Conservation (phyloP, 306 rosid genomes). For the Begonia loranthoides region DNA sequence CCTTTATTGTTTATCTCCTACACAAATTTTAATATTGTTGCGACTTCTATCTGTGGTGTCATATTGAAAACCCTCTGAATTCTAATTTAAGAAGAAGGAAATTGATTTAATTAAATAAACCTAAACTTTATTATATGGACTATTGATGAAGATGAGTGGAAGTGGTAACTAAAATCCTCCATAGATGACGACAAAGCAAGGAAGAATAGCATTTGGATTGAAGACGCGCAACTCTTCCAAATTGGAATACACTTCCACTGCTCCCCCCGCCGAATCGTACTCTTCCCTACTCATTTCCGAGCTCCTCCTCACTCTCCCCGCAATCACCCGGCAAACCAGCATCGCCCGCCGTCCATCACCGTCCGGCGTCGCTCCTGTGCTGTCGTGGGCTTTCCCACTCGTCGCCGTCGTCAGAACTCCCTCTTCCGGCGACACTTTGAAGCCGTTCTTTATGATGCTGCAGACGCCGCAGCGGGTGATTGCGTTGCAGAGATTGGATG, state of each 20-base stretch:
- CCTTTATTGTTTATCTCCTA: too few species aligned
- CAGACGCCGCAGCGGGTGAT: conserved; percentile 57
- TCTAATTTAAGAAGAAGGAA: too few species aligned
- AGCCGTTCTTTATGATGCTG: conserved; percentile 63
- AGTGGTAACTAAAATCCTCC: conserved; percentile 28
- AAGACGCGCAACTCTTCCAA: conserved; percentile 78
- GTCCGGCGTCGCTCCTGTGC: conserved; percentile 19
- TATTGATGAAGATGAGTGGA: too few species aligned
- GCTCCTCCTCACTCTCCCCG: conserved; percentile 90
- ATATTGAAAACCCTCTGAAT: too few species aligned
- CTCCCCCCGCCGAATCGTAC: conserved; percentile 65
- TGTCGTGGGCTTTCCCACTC: conserved; percentile 88
- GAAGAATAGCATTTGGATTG: conserved; percentile 76
- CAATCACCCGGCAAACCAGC: conserved; percentile 96
- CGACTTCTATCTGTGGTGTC: too few species aligned
- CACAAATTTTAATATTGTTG: too few species aligned
- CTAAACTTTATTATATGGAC: too few species aligned
- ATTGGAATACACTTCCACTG: conserved; percentile 69
- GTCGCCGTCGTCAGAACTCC: conserved; percentile 86
- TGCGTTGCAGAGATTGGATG: conserved; percentile 77
- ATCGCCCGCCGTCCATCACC: conserved; percentile 50
- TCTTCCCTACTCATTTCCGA: conserved; percentile 54
- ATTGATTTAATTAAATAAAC: too few species aligned
- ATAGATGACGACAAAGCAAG: conserved; percentile 94
- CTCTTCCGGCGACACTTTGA: conserved; percentile 20